Conservation (phyloP, 2,329 filamentous ascomycete genomes). For the Stachybotrys chlorohalonatus region DNA sequence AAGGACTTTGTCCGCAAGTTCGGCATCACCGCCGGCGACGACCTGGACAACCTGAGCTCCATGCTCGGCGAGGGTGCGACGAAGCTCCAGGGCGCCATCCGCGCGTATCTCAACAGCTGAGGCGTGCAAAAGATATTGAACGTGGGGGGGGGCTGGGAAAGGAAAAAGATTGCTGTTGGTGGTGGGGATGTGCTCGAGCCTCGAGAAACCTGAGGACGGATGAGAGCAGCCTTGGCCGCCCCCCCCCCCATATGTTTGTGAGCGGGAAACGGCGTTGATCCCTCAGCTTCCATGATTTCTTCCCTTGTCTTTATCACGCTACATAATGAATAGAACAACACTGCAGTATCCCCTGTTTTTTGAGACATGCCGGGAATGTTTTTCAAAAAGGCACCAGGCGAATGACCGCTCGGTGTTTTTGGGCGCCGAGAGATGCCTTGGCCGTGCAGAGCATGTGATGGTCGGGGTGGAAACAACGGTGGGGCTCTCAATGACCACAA, state of each 20-base stretch:
- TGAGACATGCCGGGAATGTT: neutral
- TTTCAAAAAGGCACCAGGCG: neutral
- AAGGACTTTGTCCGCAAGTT: conserved; percentile 96
- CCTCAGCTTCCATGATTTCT: too few relatives aligned
- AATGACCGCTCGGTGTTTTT: neutral
- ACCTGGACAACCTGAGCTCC: conserved; percentile 81
- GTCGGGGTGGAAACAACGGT: too few relatives aligned
- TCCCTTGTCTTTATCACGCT: neutral
- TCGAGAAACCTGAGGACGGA: too few relatives aligned
- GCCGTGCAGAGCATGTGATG: too few relatives aligned
- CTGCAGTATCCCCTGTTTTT: neutral
- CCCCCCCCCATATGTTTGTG: too few relatives aligned
- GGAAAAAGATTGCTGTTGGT: too few relatives aligned
- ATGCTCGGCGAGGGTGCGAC: conserved; percentile 78
- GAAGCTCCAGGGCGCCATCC: conserved; percentile 69
- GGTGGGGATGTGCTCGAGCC: too few relatives aligned
- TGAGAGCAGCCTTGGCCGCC: too few relatives aligned
- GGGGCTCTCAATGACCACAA: too few relatives aligned
- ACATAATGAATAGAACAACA: neutral
- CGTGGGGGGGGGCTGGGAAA: too few relatives aligned
- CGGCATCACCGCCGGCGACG: conserved; percentile 90
- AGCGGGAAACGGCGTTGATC: too few relatives aligned
- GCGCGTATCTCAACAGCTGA: conserved; percentile 54
- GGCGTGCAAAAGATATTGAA: neutral
- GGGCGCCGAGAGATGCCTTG: too few relatives aligned